phyloP scores from a whole-genome alignment of 139 green algal species.

The Astrephomene gubernaculifera region DNA sequence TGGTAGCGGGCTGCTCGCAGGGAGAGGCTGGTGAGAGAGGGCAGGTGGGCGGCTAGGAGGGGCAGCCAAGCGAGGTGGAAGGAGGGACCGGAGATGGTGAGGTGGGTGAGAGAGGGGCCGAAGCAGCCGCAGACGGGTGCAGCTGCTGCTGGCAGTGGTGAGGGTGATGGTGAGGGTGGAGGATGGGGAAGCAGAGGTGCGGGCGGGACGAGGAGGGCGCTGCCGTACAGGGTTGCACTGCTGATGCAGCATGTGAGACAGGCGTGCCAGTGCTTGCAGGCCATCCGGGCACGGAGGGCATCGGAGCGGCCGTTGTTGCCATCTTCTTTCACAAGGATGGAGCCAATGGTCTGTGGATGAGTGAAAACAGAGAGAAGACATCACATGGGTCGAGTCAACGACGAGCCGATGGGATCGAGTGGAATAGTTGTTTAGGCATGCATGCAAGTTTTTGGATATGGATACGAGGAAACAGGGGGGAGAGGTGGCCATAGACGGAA shows the following conservation, averaged over 20 bases:
- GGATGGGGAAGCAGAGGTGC: background rate
- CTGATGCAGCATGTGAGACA: background rate
- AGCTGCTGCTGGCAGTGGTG: background rate
- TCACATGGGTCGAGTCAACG: no score
- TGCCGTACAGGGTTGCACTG: background rate
- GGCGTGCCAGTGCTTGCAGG: conserved; percentile 31
- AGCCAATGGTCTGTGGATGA: background rate
- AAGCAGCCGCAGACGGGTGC: background rate
- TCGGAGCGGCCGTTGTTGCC: background rate
- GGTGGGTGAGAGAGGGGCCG: background rate
- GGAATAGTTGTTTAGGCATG: no score
- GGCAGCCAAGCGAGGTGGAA: background rate
- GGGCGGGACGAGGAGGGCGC: background rate
- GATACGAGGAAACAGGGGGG: no score
- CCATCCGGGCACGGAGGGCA: conserved; percentile 4
- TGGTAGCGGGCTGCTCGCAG: background rate
- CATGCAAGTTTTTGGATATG: no score
- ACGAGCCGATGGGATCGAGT: no score
- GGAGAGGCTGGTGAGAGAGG: background rate
- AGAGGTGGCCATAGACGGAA: no score
- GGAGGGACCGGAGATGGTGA: background rate
- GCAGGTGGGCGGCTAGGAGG: background rate
- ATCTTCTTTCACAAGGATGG: background rate
- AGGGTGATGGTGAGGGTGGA: background rate
- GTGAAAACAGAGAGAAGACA: no score